Evolutionary conservation across 1,139 yeast genomes (phyloP).

Genomic region (Blastobotrys aristatus): DNA sequence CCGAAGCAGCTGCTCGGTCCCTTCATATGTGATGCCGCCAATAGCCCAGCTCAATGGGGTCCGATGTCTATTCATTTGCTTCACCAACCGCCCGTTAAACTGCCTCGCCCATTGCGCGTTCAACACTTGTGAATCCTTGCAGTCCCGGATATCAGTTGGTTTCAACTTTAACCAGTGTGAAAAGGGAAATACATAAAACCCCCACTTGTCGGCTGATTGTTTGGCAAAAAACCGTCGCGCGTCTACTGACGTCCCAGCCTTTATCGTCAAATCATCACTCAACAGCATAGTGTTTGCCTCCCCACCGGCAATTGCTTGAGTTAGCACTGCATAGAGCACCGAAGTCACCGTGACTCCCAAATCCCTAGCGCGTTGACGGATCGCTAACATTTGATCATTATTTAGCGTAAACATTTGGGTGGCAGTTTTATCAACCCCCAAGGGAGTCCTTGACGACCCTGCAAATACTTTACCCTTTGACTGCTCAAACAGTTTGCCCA

Average conservation of each 20-base stretch:
- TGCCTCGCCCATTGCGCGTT: neutral
- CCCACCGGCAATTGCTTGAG: constrained; percentile 15
- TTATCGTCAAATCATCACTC: neutral
- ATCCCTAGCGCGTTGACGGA: constrained; percentile 12
- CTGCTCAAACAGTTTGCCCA: neutral
- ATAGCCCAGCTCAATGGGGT: neutral
- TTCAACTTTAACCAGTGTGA: neutral
- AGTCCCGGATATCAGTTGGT: neutral
- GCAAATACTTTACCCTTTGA: neutral
- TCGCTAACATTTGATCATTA: neutral
- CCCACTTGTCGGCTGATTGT: neutral
- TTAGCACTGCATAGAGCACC: constrained; percentile 14
- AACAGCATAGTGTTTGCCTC: constrained; percentile 1
- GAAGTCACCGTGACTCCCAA: constrained; percentile 16
- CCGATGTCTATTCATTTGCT: neutral
- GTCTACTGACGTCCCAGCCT: constrained; percentile 8
- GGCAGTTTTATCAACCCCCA: neutral
- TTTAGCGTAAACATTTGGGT: neutral
- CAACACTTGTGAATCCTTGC: neutral
- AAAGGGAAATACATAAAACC: neutral
- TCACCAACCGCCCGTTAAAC: neutral
- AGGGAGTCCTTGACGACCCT: neutral
- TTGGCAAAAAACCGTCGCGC: constrained; percentile 11
- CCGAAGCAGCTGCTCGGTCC: neutral
- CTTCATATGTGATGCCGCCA: neutral